A percentile compares a stretch with the other conserved stretches of the same genome.
These are phyloP conservation scores for Daldinia eschscholtzii DNA, from an alignment of 2,329 filamentous ascomycete species.

Conservation along the genomic window DNA sequence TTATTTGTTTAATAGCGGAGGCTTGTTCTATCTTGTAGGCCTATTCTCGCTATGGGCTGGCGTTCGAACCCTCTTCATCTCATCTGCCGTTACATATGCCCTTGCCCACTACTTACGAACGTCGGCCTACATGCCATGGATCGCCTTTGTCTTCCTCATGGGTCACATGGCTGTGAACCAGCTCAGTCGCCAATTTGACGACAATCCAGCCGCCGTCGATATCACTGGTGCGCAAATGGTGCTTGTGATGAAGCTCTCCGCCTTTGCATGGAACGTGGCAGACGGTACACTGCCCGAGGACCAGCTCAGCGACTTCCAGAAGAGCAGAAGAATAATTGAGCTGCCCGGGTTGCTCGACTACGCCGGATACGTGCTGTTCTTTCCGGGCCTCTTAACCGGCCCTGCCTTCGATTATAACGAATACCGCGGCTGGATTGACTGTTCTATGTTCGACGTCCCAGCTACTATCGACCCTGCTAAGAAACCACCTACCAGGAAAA, in stretches of 20 bases:
- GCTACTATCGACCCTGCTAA: conserved; percentile 85
- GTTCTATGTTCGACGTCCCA: conserved; percentile 91
- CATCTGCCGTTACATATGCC: conserved; percentile 81
- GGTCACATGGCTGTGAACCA: conserved; percentile 94
- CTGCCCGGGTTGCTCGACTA: conserved; percentile 86
- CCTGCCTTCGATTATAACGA: conserved; percentile 96
- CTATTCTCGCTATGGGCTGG: conserved; percentile 94
- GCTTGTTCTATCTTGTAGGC: conserved; percentile 89
- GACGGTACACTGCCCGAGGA: conserved; percentile 85
- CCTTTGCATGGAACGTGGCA: conserved; percentile 98
- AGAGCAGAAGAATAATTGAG: conserved; percentile 79
- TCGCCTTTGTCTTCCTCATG: conserved; percentile 95
- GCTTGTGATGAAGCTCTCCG: conserved; percentile 94
- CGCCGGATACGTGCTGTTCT: conserved; percentile 92
- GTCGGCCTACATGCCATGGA: conserved; percentile 97
- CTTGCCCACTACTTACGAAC: conserved; percentile 83
- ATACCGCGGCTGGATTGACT: conserved; percentile 92
- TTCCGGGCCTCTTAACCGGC: conserved; percentile 88
- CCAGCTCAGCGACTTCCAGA: conserved; percentile 88
- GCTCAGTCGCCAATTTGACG: conserved; percentile 80
- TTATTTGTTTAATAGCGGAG: conserved; percentile 39
- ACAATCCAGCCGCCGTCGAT: conserved; percentile 77
- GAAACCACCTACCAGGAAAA: conserved; percentile 86
- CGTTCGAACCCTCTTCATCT: conserved; percentile 81
- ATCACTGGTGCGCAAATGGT: conserved; percentile 99